Evolutionary conservation across 768 basidiomycete genomes (phyloP), one percentile per base, ranked within the genome.

Genomic region (Naganishia onofrii): DNA sequence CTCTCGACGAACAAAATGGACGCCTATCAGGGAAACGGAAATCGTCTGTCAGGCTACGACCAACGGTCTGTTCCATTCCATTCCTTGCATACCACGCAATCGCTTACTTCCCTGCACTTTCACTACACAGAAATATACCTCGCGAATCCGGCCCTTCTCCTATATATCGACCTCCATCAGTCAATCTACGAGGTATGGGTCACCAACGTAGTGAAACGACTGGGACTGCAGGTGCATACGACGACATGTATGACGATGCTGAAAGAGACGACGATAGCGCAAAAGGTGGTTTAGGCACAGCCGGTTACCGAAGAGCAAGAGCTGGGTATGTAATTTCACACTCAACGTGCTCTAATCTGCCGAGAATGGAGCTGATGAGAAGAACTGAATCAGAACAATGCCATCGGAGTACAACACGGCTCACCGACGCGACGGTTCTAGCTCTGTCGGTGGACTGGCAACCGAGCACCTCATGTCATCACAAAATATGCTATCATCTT

Each of bases 251-350:
- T 48, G 65, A 66, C 3, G 28, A 66, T 34, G 31, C 29, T 3
- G 65, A 66, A 15, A 53, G 65, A 21, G 48, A 54, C 48, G 48
- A 66, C 34, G 65, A 66, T 28, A 66, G 65, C 19, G 65, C 34
- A 28, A 66, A 52, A 34, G 46, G 46, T 21, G 65, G 48, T 3
- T 32, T 52, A n/a, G 10, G 21, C 31, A 26, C 65, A 23, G 8
- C 28, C 28, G 90, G 91, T 71, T 95, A 93, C 81, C 88, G 92
- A 83, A 88, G 93, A 85, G 92, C 93, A 78, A 88, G 93, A 88
- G 95, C 94, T 74, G 95, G 93, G 81, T 81, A 58, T 74, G 80
- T 77, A 23, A 10, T 23, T 63, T 88, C 82, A 79, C 82, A 15
- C 76, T 82, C 53, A 76, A 85, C 52, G 76, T 82, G 71, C 78